phyloP scores from a whole-genome alignment of 2,329 filamentous ascomycete genomes.

The Fusarium sp. region DNA sequence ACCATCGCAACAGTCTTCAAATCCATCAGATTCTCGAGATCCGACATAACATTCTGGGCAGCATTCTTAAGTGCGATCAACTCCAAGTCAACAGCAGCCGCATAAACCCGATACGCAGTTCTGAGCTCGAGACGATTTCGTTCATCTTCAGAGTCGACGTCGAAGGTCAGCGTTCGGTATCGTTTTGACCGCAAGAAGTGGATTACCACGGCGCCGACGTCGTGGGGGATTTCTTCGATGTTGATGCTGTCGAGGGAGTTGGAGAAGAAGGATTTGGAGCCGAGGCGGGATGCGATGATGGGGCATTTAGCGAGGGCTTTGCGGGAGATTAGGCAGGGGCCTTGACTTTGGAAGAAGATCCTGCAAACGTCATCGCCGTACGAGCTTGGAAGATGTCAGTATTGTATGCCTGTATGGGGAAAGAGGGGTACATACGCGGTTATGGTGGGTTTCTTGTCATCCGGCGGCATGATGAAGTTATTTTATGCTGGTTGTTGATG shows the following conservation, averaged over 20 bases:
- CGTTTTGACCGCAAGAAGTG: neutral
- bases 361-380: neutral
- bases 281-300: neutral
- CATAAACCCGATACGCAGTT: slow-evolving; percentile 1
- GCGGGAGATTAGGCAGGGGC: neutral
- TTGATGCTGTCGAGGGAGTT: neutral
- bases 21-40: neutral
- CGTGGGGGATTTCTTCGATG: neutral
- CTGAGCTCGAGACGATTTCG: neutral
- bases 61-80: neutral
- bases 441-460: neutral
- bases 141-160: neutral
- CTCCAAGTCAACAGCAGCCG: neutral
- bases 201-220: neutral
- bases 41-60: neutral
- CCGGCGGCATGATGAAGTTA: neutral
- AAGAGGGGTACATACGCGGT: neutral
- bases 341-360: neutral
- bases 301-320: neutral
- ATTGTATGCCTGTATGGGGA: accelerated
- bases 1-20: neutral
- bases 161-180: neutral
- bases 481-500: neutral
- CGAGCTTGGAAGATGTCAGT: neutral
- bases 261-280: neutral